Evolutionary conservation across 768 basidiomycete species (phyloP), one percentile per base, ranked within the genome.

Genomic region (Mycena vulgaris): DNA sequence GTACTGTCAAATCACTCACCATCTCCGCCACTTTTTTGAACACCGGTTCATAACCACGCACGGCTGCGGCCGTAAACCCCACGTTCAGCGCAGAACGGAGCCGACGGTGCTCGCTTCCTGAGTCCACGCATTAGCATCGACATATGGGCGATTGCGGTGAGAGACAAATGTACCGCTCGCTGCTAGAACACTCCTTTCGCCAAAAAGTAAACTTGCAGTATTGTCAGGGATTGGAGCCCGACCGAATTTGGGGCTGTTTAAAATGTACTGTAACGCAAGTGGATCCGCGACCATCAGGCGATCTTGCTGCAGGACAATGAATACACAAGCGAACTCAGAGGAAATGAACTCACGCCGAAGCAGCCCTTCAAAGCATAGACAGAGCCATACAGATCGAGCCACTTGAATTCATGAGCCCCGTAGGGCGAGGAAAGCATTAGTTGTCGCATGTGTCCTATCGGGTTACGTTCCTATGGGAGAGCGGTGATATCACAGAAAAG

Each of bases 371-470:
- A 3, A 0, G 35, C 35, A 21, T 67, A 67, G 13, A 60, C 27
- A 3, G 57, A 10, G 3, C 66, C 66, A n/a, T 39, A 67, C 16
- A 21, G 5, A 14, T 53, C 60, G 49, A 23, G 58, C 66, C 57
- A 67, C 10, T n/a, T 13, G 45, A 67, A 67, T 60, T 67, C 66
- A 31, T 67, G 23, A 5, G 51, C 58, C 23, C 66, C 66, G 28
- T 67, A 67, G 7, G 21, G 23, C 5, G 28, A n/a, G 7, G 66
- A 25, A 10, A 67, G 47, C 35, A 60, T 3, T 21, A 67, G 42
- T 35, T 67, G 37, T 14, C 39, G 48, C 48, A 45, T 60, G 48
- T 67, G 23, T 10, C 66, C 66, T 67, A 35, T 17, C 16, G 17
- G 9, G 42, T 42, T 23, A 5, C 23, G 7, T 35, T 8, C 35